Evolutionary conservation across 257 asterid genomes (phyloP).

Genomic region (Lithospermum erythrorhizon): DNA sequence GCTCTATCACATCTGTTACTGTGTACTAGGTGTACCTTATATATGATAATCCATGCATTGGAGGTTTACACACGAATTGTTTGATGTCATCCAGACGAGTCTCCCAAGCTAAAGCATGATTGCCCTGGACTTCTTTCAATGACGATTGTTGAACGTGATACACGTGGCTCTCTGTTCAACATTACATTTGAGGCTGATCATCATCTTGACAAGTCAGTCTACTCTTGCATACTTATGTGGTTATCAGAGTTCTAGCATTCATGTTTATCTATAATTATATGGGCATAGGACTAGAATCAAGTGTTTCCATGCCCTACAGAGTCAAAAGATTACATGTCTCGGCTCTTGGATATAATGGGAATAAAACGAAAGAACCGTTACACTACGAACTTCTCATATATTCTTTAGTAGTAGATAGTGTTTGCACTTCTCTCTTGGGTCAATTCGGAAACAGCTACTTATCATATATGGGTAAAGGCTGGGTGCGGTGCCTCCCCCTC

Average conservation of each 20-base stretch:
- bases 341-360: too few relatives aligned
- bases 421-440: too few relatives aligned
- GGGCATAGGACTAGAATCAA: neutral
- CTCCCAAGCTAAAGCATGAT: conserved; percentile 77
- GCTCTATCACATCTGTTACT: neutral
- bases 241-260: neutral
- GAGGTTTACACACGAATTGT: neutral
- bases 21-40: too few relatives aligned
- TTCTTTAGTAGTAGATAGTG: too few relatives aligned
- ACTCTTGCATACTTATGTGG: neutral
- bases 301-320: too few relatives aligned
- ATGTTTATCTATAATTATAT: neutral
- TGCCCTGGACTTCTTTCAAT: conserved; percentile 80
- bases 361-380: too few relatives aligned
- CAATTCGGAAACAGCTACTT: too few relatives aligned
- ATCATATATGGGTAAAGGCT: too few relatives aligned
- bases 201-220: conserved; percentile 76
- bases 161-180: conserved; percentile 74
- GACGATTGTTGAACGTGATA: conserved; percentile 82
- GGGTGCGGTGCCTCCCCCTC: too few relatives aligned
- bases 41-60: neutral
- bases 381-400: too few relatives aligned
- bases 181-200: conserved; percentile 84
- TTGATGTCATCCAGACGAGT: conserved; percentile 49
- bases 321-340: too few relatives aligned